Percentiles rank a stretch among this genome's conserved stretches.
These are phyloP conservation scores for Backusella westeae DNA, from an alignment of 192 early-diverging fungal species.

Conservation along the genomic window DNA sequence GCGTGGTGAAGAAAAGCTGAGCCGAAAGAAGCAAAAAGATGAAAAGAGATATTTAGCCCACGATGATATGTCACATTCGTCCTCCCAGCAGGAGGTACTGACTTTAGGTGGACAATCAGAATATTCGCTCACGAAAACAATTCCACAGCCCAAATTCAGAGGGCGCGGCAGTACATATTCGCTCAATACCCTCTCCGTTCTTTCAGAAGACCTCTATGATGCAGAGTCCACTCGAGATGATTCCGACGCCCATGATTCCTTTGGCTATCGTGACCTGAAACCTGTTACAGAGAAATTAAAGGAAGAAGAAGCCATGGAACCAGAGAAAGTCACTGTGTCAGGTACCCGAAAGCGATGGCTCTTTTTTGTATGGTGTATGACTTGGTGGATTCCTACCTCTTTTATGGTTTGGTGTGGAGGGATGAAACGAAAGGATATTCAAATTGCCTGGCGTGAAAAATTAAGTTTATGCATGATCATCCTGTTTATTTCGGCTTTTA, in stretches of 20 bases:
- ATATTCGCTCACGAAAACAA: background rate
- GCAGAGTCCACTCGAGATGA: conserved; percentile 12
- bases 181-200: conserved; percentile 15
- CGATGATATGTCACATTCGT: conserved; percentile 20
- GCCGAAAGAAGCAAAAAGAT: conserved; percentile 36
- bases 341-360: conserved; percentile 79
- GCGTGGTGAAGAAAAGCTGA: conserved; percentile 61
- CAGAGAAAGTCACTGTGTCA: conserved; percentile 40
- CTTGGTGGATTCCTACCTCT: conserved; percentile 78
- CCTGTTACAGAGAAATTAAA: conserved; percentile 7
- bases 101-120: background rate
- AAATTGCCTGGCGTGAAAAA: conserved; percentile 97
- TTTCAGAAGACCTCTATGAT: conserved; percentile 22
- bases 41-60: conserved; percentile 28
- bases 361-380: conserved; percentile 71
- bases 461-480: conserved; percentile 88
- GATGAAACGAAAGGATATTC: conserved; percentile 76
- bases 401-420: conserved; percentile 69
- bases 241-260: conserved; percentile 17
- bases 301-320: conserved; percentile 40
- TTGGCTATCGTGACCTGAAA: conserved; percentile 2
- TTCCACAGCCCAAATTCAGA: background rate
- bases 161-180: background rate
- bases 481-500: conserved; percentile 67
- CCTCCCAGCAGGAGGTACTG: background rate